Evolutionary conservation across 257 asterid species (phyloP).

Genomic region (Solanum paucissectum): DNA sequence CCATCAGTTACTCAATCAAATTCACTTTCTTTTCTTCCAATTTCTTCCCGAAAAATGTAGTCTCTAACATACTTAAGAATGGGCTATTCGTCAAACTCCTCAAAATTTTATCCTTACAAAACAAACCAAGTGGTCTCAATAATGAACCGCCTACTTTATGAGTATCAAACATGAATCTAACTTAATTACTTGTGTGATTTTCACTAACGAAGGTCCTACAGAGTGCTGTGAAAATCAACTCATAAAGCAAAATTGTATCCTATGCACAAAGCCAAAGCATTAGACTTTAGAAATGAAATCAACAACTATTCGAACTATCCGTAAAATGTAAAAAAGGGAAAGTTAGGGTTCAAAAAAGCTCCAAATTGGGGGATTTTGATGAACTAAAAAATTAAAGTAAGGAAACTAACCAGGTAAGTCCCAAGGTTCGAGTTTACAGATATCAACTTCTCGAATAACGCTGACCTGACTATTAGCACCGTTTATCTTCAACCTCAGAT

Average conservation of each 20-base stretch:
- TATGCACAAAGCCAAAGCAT: not conserved
- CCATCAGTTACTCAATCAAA: not conserved
- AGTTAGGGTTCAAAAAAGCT: not conserved
- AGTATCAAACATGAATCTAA: not conserved
- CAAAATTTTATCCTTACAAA: not conserved
- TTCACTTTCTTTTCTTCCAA: not conserved
- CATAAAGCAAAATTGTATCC: not conserved
- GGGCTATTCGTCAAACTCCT: not conserved
- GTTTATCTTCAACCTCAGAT: constrained; percentile 58
- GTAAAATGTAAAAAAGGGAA: not conserved
- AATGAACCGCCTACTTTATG: not conserved
- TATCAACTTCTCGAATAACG: constrained; percentile 76
- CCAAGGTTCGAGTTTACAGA: constrained; percentile 76
- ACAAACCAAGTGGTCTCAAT: not conserved
- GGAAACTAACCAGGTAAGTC: constrained; percentile 56
- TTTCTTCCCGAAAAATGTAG: no score
- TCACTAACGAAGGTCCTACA: not conserved
- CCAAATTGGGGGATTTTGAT: not conserved
- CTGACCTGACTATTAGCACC: constrained; percentile 47
- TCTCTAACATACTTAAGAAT: not conserved
- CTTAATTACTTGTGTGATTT: not conserved
- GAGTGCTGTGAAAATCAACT: not conserved
- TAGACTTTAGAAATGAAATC: not conserved
- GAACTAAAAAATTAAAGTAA: not conserved
- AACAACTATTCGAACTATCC: not conserved